Conservation (phyloP, 257 asterid genomes). For the Salvia miltiorrhiza region DNA sequence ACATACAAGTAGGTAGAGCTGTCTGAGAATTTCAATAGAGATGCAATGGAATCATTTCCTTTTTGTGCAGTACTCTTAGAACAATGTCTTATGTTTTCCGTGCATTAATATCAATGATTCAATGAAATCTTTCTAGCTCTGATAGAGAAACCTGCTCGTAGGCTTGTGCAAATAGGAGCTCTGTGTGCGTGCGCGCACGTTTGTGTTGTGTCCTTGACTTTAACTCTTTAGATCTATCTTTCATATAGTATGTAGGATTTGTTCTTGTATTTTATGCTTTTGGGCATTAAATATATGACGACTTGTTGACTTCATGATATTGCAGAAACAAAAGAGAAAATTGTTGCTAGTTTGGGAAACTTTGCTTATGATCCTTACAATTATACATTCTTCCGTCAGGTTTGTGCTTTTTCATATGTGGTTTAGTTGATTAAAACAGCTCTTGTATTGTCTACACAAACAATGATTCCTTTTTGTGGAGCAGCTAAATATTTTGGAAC, state of each 20-base stretch:
- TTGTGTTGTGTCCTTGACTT: neutral
- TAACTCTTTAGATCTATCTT: constrained; percentile 11
- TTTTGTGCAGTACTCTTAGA: neutral
- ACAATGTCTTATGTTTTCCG: neutral
- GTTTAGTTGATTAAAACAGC: neutral
- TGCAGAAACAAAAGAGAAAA: constrained; percentile 83
- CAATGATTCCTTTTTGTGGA: neutral
- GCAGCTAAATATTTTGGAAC: constrained; percentile 93
- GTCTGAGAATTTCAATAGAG: neutral
- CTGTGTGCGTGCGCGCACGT: neutral
- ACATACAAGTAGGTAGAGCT: neutral
- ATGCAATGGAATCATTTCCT: neutral
- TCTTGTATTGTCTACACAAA: constrained; percentile 5
- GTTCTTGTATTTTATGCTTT: neutral
- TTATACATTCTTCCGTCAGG: constrained; percentile 82
- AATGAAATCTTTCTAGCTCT: neutral
- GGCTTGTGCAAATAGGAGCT: neutral
- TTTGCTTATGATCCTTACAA: constrained; percentile 96
- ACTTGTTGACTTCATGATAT: constrained; percentile 16
- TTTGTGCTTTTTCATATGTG: no score
- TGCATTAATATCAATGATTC: neutral
- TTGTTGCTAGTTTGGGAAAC: constrained; percentile 82
- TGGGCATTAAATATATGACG: constrained; percentile 11
- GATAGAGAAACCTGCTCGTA: neutral
- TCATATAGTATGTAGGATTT: neutral